These are phyloP conservation scores for Pseudogymnoascus sp. DNA, from an alignment of 2,329 filamentous ascomycete genomes.

Conservation along the genomic window DNA sequence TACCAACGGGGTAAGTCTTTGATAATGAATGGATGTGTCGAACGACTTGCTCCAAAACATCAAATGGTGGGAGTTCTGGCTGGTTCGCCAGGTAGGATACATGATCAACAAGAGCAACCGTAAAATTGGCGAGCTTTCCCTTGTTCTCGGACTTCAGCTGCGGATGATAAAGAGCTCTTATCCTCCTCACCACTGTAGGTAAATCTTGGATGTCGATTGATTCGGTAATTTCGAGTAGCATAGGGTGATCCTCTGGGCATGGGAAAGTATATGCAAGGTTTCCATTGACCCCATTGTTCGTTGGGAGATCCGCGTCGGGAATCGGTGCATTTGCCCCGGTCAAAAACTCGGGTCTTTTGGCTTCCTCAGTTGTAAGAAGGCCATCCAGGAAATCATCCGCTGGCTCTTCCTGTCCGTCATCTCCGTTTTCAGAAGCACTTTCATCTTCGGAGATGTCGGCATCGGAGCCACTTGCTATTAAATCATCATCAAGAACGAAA, in stretches of 20 bases:
- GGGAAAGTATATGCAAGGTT: constrained; percentile 75
- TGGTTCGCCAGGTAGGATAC: constrained; percentile 41
- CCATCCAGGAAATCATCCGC: constrained; percentile 68
- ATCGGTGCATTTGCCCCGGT: constrained; percentile 37
- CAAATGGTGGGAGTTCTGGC: constrained; percentile 46
- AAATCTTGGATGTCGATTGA: constrained; percentile 56
- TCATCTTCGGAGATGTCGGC: constrained; percentile 41
- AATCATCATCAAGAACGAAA: constrained; percentile 80
- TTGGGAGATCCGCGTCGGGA: constrained; percentile 32
- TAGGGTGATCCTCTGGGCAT: constrained; percentile 70
- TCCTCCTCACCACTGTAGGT: constrained; percentile 75
- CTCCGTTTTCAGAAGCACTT: constrained; percentile 34
- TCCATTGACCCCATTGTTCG: constrained; percentile 32
- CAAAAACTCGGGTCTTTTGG: constrained; percentile 44
- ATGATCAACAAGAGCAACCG: constrained; percentile 56
- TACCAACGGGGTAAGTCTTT: constrained; percentile 72
- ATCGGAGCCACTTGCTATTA: constrained; percentile 66
- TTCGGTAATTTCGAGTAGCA: constrained; percentile 59
- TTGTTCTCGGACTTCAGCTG: constrained; percentile 82
- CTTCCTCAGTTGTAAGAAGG: constrained; percentile 51
- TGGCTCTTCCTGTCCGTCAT: constrained; percentile 35
- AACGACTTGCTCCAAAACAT: constrained; percentile 67
- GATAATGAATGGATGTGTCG: constrained; percentile 90
- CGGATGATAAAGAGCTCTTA: constrained; percentile 85
- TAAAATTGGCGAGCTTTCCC: constrained; percentile 63